A percentile compares a stretch with the other conserved stretches of the same genome.
These are phyloP conservation scores for Obba rivulosa DNA, from an alignment of 768 basidiomycete species.

Conservation along the genomic window DNA sequence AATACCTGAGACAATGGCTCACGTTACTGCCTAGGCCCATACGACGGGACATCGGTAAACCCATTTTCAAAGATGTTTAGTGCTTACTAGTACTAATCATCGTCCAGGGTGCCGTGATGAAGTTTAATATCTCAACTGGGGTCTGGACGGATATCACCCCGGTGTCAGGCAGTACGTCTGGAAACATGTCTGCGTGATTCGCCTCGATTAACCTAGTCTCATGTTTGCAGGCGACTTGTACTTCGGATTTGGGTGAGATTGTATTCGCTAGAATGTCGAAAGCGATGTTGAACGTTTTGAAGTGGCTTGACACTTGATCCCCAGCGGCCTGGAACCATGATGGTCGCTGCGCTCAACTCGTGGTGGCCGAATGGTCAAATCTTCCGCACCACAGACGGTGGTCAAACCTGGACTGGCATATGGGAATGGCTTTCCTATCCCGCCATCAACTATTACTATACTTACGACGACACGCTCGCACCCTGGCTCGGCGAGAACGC, in stretches of 20 bases:
- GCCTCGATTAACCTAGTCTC: neutral
- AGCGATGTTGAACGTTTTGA: neutral
- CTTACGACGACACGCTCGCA: constrained; percentile 48
- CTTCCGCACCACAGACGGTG: constrained; percentile 54
- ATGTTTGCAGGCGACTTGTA: constrained; percentile 40
- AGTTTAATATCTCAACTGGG: constrained; percentile 48
- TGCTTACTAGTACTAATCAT: neutral
- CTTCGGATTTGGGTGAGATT: constrained; percentile 48
- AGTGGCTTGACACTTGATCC: constrained; percentile 52
- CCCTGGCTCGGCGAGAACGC: constrained; percentile 55
- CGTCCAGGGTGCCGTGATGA: constrained; percentile 17
- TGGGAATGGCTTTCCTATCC: constrained; percentile 53
- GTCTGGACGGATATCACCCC: constrained; percentile 62
- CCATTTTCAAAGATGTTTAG: neutral
- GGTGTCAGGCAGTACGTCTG: constrained; percentile 36
- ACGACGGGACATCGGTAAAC: constrained; percentile 42
- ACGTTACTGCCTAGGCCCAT: constrained; percentile 29
- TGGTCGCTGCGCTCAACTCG: constrained; percentile 53
- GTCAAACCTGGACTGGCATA: constrained; percentile 51
- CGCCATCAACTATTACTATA: constrained; percentile 41
- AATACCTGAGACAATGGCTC: neutral
- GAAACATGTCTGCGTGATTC: neutral
- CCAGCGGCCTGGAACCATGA: constrained; percentile 56
- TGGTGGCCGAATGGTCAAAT: constrained; percentile 62
- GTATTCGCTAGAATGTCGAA: neutral